Evolutionary conservation across 2,329 filamentous ascomycete species (phyloP), one percentile per base, ranked within the genome.

Genomic region (Diaporthe sp.): DNA sequence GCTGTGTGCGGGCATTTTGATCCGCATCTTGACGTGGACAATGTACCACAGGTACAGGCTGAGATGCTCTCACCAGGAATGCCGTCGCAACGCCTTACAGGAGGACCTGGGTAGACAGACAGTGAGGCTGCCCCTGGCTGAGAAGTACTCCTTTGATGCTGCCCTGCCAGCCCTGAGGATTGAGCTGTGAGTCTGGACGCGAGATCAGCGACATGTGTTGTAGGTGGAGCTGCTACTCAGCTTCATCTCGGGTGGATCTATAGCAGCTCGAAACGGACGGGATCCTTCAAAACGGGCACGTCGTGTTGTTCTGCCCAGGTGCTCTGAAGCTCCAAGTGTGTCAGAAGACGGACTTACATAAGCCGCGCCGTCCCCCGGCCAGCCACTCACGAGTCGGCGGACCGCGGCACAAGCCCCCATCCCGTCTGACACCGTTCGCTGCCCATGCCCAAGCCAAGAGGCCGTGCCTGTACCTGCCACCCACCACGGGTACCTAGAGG

Each of bases 371-470:
- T 22, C 12, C 1, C 34, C 7, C 49, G 13, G 49, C 49, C 65
- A 51, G 65, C 65, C 65, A 69, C 49, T 69, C 65, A 69, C 49
- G 17, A 37, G 46, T 12, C 8, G 65, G 49, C 65, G 65, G 65
- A 55, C 65, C 46, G 65, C 65, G 65, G 65, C 49, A 15, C 65
- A 69, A 55, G 49, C 49, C 42, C 46, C 49, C 65, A 55, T 69
- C 65, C 65, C 65, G 65, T 69, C 65, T 69, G 49, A 69, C 65
- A 69, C 49, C 61, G 61, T 65, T 65, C 42, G 13, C 2, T 34
- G 34, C n/a, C 58, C 39, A 57, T 42, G 39, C 58, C 39, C 39
- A 62, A 39, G 37, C 37, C 58, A 44, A 44, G 39, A n/a, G 58
- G 37, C 22, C 44, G 44, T 51, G 44, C 62, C 62, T 25, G 19